phyloP scores from a whole-genome alignment of 352 stramenopile species.

The Phytophthora kernoviae region DNA sequence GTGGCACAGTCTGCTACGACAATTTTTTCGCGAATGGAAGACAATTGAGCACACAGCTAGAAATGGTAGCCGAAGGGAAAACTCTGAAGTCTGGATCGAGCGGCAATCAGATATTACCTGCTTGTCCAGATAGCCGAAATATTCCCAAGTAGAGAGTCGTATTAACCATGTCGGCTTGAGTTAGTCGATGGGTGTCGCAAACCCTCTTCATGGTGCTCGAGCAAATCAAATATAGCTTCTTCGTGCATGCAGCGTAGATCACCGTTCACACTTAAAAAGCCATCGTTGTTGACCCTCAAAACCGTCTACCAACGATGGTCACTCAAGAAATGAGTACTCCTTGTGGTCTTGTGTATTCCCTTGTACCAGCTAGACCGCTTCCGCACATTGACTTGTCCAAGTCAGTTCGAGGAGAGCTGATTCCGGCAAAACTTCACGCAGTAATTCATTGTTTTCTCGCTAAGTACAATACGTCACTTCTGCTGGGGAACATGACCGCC shows the following conservation, averaged over 20 bases:
- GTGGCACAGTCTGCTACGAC: slow-evolving; percentile 32
- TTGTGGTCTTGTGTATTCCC: slow-evolving; percentile 15
- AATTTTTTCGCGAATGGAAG: slow-evolving; percentile 22
- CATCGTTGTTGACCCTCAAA: background rate
- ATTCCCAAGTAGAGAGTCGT: too few species aligned
- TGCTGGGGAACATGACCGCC: slow-evolving; percentile 23
- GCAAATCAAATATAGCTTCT: background rate
- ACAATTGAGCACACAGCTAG: slow-evolving; percentile 6
- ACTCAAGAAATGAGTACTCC: background rate
- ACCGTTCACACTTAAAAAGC: background rate
- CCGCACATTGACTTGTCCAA: slow-evolving; percentile 37
- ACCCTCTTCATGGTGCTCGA: too few species aligned
- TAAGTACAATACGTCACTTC: slow-evolving; percentile 29
- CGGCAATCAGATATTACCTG: slow-evolving; percentile 2
- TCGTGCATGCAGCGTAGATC: background rate
- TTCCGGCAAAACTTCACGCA: slow-evolving; percentile 20
- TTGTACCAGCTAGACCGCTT: slow-evolving; percentile 29
- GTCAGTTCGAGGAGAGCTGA: slow-evolving; percentile 32
- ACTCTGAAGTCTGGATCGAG: slow-evolving; percentile 3
- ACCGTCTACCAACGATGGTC: background rate
- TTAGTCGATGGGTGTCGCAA: too few species aligned
- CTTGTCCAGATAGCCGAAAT: background rate
- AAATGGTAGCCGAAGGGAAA: slow-evolving; percentile 9
- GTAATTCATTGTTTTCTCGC: slow-evolving; percentile 25
- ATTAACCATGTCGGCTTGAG: too few species aligned